These are phyloP conservation scores for Violaceomyces palustris DNA, from an alignment of 1,284 basidiomycete species.

Conservation along the genomic window DNA sequence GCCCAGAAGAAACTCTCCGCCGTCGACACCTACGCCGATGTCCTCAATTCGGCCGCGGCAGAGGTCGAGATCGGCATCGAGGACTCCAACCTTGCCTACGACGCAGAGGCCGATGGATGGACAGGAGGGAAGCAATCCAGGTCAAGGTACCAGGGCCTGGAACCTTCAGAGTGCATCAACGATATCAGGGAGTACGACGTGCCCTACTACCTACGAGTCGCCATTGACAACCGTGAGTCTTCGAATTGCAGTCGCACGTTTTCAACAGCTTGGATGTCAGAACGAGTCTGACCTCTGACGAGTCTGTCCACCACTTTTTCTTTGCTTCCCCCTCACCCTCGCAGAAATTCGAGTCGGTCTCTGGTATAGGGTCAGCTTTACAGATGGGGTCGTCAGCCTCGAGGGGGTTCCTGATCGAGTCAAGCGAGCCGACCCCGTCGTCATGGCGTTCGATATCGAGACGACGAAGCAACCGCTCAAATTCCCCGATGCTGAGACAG, in stretches of 20 bases:
- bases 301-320: not conserved
- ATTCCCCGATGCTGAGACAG: constrained; percentile 90
- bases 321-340: not conserved
- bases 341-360: constrained; percentile 87
- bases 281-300: too few relatives aligned
- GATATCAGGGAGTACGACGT: constrained; percentile 96
- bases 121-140: constrained; percentile 15
- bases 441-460: constrained; percentile 99
- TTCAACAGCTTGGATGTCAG: too few relatives aligned
- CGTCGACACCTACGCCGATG: constrained; percentile 95
- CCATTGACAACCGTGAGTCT: constrained; percentile 85
- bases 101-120: constrained; percentile 48
- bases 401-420: constrained; percentile 73
- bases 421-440: constrained; percentile 96
- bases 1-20: constrained; percentile 92
- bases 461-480: constrained; percentile 97
- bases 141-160: constrained; percentile 58
- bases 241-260: too few relatives aligned
- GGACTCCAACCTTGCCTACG: constrained; percentile 47
- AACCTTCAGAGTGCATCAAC: constrained; percentile 83
- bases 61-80: constrained; percentile 30
- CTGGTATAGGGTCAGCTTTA: constrained; percentile 84
- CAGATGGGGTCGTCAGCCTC: constrained; percentile 75
- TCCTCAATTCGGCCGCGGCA: constrained; percentile 61
- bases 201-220: constrained; percentile 93